phyloP scores from a whole-genome alignment of 2,329 filamentous ascomycete genomes.

The Emergomyces pasteurianus region DNA sequence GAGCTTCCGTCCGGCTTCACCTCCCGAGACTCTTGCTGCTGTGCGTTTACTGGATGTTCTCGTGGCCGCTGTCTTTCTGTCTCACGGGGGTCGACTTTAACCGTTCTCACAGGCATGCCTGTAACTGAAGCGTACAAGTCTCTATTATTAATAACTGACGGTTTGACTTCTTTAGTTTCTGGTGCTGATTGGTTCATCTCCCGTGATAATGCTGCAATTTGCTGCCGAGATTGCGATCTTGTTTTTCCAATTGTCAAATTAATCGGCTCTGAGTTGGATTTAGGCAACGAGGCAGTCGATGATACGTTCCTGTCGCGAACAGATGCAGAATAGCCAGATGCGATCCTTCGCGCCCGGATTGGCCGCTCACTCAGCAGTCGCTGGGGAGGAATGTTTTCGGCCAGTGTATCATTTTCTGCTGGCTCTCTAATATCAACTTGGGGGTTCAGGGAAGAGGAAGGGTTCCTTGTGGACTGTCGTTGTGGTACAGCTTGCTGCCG shows the following conservation, averaged over 20 bases:
- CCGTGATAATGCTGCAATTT: constrained; percentile 21
- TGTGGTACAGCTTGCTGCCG: constrained; percentile 33
- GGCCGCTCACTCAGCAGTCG: constrained; percentile 29
- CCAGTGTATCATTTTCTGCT: constrained; percentile 5
- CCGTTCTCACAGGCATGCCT: background rate
- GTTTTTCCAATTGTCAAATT: constrained; percentile 30
- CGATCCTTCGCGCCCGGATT: constrained; percentile 25
- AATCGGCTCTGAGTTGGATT: constrained; percentile 22
- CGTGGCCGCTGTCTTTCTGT: background rate
- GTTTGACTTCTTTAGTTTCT: constrained; percentile 12
- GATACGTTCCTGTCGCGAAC: constrained; percentile 21
- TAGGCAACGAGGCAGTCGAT: constrained; percentile 17
- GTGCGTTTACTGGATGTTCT: background rate
- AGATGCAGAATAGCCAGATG: constrained; percentile 23
- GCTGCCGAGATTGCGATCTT: constrained; percentile 28
- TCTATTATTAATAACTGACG: constrained; percentile 1
- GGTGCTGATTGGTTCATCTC: constrained; percentile 9
- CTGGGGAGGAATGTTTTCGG: constrained; percentile 7
- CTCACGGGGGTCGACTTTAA: background rate
- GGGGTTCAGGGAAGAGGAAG: constrained; percentile 16
- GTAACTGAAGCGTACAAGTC: background rate
- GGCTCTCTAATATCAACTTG: constrained; percentile 5
- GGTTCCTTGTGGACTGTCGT: constrained; percentile 19
- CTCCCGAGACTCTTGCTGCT: background rate
- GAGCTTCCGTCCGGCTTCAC: background rate